phyloP scores from a whole-genome alignment of 345 rosid species.

The Syzygium aromaticum region DNA sequence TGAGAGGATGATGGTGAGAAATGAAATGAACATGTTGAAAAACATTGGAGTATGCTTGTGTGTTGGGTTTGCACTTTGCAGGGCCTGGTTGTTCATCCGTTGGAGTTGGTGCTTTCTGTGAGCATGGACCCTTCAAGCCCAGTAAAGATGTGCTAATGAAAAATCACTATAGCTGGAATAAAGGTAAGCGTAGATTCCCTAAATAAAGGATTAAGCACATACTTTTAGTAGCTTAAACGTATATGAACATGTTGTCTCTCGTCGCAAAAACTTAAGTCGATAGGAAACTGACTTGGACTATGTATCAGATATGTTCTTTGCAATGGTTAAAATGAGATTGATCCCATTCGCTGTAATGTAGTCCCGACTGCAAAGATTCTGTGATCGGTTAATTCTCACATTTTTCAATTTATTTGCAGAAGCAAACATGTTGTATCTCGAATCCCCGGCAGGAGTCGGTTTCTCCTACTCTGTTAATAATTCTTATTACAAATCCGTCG shows the following conservation, averaged over 20 bases:
- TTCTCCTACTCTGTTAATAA: conserved; percentile 39
- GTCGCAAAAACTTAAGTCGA: background rate
- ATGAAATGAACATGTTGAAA: background rate
- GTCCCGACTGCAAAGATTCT: background rate
- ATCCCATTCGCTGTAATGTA: background rate
- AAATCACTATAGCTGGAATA: conserved; percentile 36
- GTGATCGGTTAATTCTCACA: background rate
- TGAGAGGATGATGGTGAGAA: background rate
- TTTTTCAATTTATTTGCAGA: conserved; percentile 8
- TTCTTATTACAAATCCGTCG: conserved; percentile 7
- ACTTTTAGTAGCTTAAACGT: background rate
- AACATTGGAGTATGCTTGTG: background rate
- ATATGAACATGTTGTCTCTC: background rate
- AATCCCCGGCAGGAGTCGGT: conserved; percentile 42
- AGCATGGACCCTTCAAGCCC: conserved; percentile 37
- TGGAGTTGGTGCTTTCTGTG: conserved; percentile 35
- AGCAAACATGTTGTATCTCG: conserved; percentile 45
- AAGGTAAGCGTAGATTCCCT: conserved; percentile 8
- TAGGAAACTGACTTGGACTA: background rate
- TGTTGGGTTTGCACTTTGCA: background rate
- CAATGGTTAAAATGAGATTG: background rate
- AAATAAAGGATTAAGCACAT: background rate
- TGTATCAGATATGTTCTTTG: background rate
- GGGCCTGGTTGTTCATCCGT: conserved; percentile 45
- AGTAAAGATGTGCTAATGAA: conserved; percentile 9